Conservation (phyloP, 1,284 basidiomycete genomes). For the Rhodotorula sp. region DNA sequence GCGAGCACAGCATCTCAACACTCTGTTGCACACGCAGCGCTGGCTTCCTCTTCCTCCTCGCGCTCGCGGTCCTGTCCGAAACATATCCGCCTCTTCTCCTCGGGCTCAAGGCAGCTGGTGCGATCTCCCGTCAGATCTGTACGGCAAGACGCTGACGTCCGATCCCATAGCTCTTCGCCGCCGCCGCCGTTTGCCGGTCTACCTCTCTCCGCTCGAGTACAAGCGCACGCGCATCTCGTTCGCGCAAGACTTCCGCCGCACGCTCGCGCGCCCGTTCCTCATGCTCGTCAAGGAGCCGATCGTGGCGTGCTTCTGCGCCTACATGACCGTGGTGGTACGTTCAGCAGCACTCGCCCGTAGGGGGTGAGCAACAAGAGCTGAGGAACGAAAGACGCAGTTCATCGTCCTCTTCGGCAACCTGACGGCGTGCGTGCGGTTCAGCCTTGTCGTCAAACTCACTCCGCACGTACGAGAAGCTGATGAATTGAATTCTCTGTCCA, state of each 20-base stretch:
- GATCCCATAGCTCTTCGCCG: neutral
- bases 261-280: conserved; percentile 17
- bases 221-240: conserved; percentile 6
- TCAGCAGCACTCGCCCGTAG: too few relatives aligned
- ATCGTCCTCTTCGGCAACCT: conserved; percentile 29
- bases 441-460: too few relatives aligned
- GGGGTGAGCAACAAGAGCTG: neutral
- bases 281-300: conserved; percentile 29
- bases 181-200: conserved; percentile 8
- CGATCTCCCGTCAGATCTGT: neutral
- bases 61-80: conserved; percentile 11
- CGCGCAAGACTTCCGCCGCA: conserved; percentile 8
- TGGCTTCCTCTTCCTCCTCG: neutral
- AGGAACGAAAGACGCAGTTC: neutral
- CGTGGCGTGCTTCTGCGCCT: conserved; percentile 20
- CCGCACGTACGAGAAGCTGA: too few relatives aligned
- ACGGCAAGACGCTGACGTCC: neutral
- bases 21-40: neutral
- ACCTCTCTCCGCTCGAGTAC: conserved; percentile 16
- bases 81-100: conserved; percentile 15
- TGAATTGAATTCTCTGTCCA: too few relatives aligned
- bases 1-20: neutral
- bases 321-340: conserved; percentile 21
- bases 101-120: conserved; percentile 12
- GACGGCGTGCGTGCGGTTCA: conserved; percentile 1